phyloP scores from a whole-genome alignment of 1,139 yeast species.

The Pichiaceae sp. region DNA sequence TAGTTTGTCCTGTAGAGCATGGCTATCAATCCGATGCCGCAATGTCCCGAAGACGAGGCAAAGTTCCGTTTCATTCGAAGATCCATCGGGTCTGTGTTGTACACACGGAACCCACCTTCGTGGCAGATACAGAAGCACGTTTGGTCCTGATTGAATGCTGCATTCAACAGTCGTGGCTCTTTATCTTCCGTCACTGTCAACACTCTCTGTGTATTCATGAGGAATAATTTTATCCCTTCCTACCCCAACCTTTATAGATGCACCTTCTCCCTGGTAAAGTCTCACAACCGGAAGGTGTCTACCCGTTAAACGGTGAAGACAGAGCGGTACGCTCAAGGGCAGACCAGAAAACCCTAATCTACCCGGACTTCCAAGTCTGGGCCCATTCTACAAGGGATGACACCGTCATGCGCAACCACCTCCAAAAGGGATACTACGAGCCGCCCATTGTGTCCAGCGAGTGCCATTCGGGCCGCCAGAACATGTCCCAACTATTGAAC shows the following conservation, averaged over 20 bases:
- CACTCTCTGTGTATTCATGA: conserved; percentile 35
- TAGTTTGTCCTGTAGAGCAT: conserved; percentile 91
- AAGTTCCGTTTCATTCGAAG: conserved; percentile 63
- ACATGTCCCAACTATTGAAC: conserved; percentile 31
- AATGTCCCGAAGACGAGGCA: conserved; percentile 13
- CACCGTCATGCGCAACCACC: conserved; percentile 35
- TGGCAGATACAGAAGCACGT: conserved; percentile 84
- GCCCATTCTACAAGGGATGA: conserved; percentile 52
- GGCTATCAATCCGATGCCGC: conserved; percentile 65
- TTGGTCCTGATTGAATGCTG: conserved; percentile 80
- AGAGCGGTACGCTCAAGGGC: conserved; percentile 7
- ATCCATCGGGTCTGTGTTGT: conserved; percentile 81
- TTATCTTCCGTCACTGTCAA: conserved; percentile 18
- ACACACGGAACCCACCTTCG: conserved; percentile 79
- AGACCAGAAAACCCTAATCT: conserved; percentile 22
- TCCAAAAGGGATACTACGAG: conserved; percentile 53
- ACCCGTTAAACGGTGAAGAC: conserved; percentile 22
- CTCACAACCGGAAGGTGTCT: conserved; percentile 27
- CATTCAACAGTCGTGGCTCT: conserved; percentile 42
- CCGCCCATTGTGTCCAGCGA: conserved; percentile 52
- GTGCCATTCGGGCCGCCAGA: conserved; percentile 44
- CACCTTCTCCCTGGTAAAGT: background rate
- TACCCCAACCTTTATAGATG: background rate
- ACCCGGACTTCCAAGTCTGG: conserved; percentile 83
- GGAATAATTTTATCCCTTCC: background rate